Conservation (phyloP, 768 basidiomycete species). For the Naganishia vishniacii region DNA sequence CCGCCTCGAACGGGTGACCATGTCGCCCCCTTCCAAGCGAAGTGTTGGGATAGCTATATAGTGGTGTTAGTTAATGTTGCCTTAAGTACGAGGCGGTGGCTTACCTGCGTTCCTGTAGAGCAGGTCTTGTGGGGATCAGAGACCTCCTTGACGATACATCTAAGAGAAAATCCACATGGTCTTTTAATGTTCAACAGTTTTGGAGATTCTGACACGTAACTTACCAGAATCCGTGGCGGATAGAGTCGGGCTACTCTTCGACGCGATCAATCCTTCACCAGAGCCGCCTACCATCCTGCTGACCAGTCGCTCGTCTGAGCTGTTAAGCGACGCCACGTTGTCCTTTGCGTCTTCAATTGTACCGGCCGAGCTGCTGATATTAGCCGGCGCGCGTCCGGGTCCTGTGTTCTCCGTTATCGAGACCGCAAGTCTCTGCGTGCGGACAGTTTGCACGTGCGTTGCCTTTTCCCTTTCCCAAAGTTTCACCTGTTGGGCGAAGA, state of each 20-base stretch:
- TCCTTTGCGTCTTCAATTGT: background rate
- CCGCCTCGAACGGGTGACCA: background rate
- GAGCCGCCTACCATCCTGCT: conserved; percentile 2
- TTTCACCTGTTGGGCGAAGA: background rate
- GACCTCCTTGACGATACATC: conserved; percentile 8
- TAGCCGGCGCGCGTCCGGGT: background rate
- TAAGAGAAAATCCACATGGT: no score
- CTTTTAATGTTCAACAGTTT: no score
- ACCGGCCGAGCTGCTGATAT: no score
- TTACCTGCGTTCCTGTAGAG: conserved; percentile 22
- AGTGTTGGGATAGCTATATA: background rate
- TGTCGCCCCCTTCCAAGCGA: background rate
- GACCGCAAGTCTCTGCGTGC: background rate
- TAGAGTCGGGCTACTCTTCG: conserved; percentile 2
- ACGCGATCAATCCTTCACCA: background rate
- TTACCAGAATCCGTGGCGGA: conserved; percentile 3
- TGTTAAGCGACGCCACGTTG: background rate
- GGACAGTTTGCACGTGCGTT: background rate
- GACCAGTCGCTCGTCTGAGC: conserved; percentile 8
- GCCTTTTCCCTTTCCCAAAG: conserved; percentile 14
- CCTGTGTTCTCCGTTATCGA: background rate
- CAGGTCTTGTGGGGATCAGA: background rate
- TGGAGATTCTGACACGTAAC: no score
- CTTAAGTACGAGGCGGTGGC: background rate
- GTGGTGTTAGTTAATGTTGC: background rate